Evolutionary conservation across 495 filamentous ascomycete genomes (phyloP), one percentile per base, ranked within the genome.

Genomic region (Lasiosphaeria miniovina): DNA sequence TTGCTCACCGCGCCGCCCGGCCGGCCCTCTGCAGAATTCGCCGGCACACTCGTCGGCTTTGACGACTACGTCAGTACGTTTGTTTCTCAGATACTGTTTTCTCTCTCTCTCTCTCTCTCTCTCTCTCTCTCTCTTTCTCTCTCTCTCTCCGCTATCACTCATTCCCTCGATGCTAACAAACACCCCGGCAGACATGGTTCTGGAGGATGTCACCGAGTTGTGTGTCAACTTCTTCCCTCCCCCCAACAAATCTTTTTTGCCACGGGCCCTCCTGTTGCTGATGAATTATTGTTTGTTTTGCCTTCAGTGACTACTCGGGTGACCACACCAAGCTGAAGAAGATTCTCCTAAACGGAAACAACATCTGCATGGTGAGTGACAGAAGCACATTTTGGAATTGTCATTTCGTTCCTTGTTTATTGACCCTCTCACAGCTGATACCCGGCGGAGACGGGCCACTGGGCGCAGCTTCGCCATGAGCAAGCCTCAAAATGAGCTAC

Each of bases 1-100:
- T 5, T 38, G 3, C 64, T 97, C 94, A 98, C 71, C 98, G 97
- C 77, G 86, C 89, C 55, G 94, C 24, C 24, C 24, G 24, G 1
- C 8, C 31, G 5, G 32, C 8, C 49, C 38, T 14, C 6, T 38
- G 3, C 64, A 98, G 94, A 98, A 71, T 98, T 98, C 77, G 86
- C 89, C 55, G 94, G 94, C 45, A 97, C 90, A 6, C 78, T 98
- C 31, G 82, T 96, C 38, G 94, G 94, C 3, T 98, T 97, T 66
- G 94, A 98, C 73, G 94, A 98, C 82, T 98, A 96, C 78, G 94
- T 98, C 80, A 98, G 92, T 96, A 86, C 76, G 93, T 24, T 24
- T 24, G 24, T 24, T 40, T 49, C 46, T 11, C 49, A 9, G 6
- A 33, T 52, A 9, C 36, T 45, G n/a, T n/a, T n/a, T n/a, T n/a